Conservation (phyloP, 768 basidiomycete species). For the Termitomyces sp. region DNA sequence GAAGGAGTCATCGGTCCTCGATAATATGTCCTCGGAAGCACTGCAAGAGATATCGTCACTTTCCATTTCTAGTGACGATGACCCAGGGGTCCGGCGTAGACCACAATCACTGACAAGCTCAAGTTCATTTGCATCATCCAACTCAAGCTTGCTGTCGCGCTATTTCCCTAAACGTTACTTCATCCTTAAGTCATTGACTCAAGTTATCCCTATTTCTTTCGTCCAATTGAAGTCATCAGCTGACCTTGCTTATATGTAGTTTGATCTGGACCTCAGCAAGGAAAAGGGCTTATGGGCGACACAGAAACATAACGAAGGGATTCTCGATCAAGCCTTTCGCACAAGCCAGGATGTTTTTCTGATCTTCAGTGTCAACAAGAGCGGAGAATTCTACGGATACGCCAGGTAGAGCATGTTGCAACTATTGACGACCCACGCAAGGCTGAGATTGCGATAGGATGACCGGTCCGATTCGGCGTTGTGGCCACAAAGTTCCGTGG, state of each 20-base stretch:
- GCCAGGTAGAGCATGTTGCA: conserved; percentile 51
- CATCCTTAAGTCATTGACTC: conserved; percentile 83
- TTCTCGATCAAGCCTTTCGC: conserved; percentile 90
- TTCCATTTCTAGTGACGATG: conserved; percentile 40
- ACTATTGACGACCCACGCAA: not conserved
- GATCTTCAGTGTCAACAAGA: conserved; percentile 90
- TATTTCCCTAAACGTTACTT: conserved; percentile 90
- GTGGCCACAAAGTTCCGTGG: conserved; percentile 53
- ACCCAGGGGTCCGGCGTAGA: conserved; percentile 15
- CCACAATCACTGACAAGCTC: conserved; percentile 40
- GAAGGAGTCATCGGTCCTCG: conserved; percentile 3
- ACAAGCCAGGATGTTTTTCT: conserved; percentile 84
- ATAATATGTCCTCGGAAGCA: conserved; percentile 21
- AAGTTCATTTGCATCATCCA: conserved; percentile 74
- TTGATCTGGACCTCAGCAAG: conserved; percentile 75
- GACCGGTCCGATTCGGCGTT: conserved; percentile 54
- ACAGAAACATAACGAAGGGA: conserved; percentile 86
- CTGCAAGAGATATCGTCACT: conserved; percentile 20
- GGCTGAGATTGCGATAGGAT: conserved; percentile 41
- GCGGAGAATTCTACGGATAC: conserved; percentile 93
- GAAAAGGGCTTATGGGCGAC: conserved; percentile 85
- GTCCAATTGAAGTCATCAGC: not conserved
- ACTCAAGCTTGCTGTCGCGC: conserved; percentile 67
- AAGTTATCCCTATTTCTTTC: conserved; percentile 37
- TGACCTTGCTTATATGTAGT: conserved; percentile 30